phyloP scores from a whole-genome alignment of 345 rosid genomes.

The Abelmoschus esculentus region DNA sequence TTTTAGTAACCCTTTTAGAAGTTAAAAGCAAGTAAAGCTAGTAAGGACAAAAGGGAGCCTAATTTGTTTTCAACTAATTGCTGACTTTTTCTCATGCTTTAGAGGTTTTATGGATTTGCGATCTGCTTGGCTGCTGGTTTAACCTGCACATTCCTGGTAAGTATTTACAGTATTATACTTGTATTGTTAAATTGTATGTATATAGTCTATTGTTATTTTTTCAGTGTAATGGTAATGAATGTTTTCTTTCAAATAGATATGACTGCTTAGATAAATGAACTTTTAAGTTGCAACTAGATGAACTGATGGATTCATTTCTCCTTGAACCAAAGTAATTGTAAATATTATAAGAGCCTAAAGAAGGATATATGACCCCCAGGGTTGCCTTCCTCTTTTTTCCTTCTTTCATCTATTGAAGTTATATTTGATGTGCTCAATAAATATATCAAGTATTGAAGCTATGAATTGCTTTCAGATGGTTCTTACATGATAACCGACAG shows the following conservation, averaged over 20 bases:
- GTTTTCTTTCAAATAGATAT: not conserved
- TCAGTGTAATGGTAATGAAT: not conserved
- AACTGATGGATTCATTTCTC: not conserved
- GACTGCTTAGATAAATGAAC: not conserved
- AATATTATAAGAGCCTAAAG: not conserved
- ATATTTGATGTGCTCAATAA: too few species aligned
- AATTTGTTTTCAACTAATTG: not conserved
- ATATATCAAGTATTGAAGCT: too few species aligned
- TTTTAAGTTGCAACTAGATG: not conserved
- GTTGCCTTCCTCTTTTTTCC: too few species aligned
- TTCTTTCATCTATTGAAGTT: not conserved
- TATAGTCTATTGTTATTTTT: not conserved
- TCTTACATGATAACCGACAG: not conserved
- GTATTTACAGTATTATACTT: constrained; percentile 15
- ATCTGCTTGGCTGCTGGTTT: constrained; percentile 77
- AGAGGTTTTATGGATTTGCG: constrained; percentile 83
- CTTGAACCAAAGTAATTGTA: not conserved
- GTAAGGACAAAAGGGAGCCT: not conserved
- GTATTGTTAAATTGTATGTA: not conserved
- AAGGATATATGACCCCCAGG: too few species aligned
- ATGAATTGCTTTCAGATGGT: not conserved
- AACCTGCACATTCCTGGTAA: constrained; percentile 80
- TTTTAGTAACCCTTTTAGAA: not conserved
- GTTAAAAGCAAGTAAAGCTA: not conserved
- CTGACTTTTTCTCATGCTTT: not conserved